Evolutionary conservation across 495 filamentous ascomycete genomes (phyloP).

Genomic region (Melanomma pulvis-pyrius): DNA sequence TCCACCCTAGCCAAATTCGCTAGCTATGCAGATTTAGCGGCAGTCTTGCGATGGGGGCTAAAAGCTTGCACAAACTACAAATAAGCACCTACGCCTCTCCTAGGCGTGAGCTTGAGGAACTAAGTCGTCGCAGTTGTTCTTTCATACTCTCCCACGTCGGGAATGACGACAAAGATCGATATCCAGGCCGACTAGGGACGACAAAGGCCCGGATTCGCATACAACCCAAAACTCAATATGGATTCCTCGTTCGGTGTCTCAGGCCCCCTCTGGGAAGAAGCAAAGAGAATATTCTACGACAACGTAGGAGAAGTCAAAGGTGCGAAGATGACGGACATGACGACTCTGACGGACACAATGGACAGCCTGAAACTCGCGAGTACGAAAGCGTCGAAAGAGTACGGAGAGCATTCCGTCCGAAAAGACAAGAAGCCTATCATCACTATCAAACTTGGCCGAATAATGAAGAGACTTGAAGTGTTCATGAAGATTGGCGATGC

Average conservation of each 20-base stretch:
- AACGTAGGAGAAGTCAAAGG: constrained; percentile 1
- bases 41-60: too few species aligned
- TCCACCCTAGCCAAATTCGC: too few species aligned
- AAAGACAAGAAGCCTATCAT: constrained; percentile 11
- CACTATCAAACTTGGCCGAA: not conserved
- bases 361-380: not conserved
- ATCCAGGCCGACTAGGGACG: too few species aligned
- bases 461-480: constrained; percentile 5
- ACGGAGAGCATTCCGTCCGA: not conserved
- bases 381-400: constrained; percentile 5
- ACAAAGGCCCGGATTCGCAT: too few species aligned
- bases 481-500: constrained; percentile 2
- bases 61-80: too few species aligned
- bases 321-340: not conserved
- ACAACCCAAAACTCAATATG: too few species aligned
- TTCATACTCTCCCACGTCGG: too few species aligned
- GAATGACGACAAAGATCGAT: too few species aligned
- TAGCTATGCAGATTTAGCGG: too few species aligned
- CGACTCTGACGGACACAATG: not conserved
- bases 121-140: too few species aligned
- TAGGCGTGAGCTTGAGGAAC: too few species aligned
- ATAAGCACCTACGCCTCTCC: too few species aligned
- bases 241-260: not conserved
- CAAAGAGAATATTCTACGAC: constrained; percentile 2
- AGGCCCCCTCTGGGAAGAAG: constrained; percentile 5